Evolutionary conservation across 805 yeast species (phyloP).

Genomic region (Starmerella tilneyi): DNA sequence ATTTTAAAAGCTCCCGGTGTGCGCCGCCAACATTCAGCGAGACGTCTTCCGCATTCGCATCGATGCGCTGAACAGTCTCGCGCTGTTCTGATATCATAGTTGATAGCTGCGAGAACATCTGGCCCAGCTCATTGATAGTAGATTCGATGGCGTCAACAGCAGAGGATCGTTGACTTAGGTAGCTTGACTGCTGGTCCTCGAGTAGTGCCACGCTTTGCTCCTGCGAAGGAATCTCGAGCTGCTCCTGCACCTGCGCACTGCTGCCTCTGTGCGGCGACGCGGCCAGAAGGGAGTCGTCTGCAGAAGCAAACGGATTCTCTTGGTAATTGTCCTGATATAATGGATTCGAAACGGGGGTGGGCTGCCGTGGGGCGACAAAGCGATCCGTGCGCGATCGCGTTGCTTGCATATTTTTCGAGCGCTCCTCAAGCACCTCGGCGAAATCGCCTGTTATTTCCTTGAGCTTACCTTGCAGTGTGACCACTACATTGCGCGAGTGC

Average conservation of each 20-base stretch:
- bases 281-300: neutral
- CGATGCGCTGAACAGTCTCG: slow-evolving; percentile 89
- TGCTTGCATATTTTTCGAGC: slow-evolving; percentile 75
- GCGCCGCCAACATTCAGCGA: slow-evolving; percentile 85
- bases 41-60: slow-evolving; percentile 88
- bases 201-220: slow-evolving; percentile 70
- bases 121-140: slow-evolving; percentile 95
- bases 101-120: slow-evolving; percentile 85
- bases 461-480: slow-evolving; percentile 75
- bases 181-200: slow-evolving; percentile 70
- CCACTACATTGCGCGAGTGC: slow-evolving; percentile 79
- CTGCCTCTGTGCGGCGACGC: slow-evolving; percentile 7
- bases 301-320: slow-evolving; percentile 24
- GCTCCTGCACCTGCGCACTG: slow-evolving; percentile 14
- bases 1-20: slow-evolving; percentile 82
- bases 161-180: slow-evolving; percentile 68
- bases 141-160: slow-evolving; percentile 95
- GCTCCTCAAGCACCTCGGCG: slow-evolving; percentile 73
- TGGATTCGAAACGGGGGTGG: slow-evolving; percentile 30
- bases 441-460: slow-evolving; percentile 88
- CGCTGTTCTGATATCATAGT: slow-evolving; percentile 98
- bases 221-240: slow-evolving; percentile 67
- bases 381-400: slow-evolving; percentile 76
- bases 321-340: slow-evolving; percentile 29
- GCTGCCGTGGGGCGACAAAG: slow-evolving; percentile 45